Evolutionary conservation across 1,284 basidiomycete genomes (phyloP).

Genomic region (Cryptococcus sp.): DNA sequence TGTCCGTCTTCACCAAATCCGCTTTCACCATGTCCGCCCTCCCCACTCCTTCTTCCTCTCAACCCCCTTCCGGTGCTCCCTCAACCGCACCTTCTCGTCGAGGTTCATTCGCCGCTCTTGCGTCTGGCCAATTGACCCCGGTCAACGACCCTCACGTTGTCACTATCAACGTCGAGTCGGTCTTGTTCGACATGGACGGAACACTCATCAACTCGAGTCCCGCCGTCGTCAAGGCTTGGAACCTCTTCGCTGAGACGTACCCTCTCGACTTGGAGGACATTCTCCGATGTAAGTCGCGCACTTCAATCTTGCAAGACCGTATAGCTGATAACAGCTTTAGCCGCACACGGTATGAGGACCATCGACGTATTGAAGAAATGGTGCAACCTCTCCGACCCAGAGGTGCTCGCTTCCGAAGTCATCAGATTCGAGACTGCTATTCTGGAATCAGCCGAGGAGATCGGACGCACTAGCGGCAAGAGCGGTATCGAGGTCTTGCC

Average conservation of each 20-base stretch:
- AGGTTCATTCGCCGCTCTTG: conserved; percentile 35
- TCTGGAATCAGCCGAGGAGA: conserved; percentile 48
- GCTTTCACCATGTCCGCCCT: conserved; percentile 53
- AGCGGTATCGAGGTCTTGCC: conserved; percentile 52
- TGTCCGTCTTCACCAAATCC: conserved; percentile 54
- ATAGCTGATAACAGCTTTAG: conserved; percentile 12
- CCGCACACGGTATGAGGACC: conserved; percentile 52
- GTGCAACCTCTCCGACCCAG: conserved; percentile 49
- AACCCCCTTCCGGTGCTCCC: conserved; percentile 32
- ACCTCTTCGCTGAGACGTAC: conserved; percentile 47
- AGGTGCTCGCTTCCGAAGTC: conserved; percentile 46
- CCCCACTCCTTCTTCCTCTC: conserved; percentile 39
- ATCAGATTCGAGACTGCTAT: conserved; percentile 53
- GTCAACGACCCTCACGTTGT: conserved; percentile 66
- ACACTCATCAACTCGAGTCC: conserved; percentile 51
- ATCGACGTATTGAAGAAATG: conserved; percentile 52
- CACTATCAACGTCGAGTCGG: conserved; percentile 52
- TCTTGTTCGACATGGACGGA: conserved; percentile 54
- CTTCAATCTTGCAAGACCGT: neutral
- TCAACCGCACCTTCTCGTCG: conserved; percentile 26
- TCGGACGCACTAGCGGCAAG: conserved; percentile 37
- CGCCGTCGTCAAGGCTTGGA: conserved; percentile 53
- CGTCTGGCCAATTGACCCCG: conserved; percentile 65
- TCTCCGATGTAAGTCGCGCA: conserved; percentile 33
- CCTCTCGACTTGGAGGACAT: conserved; percentile 51